Conservation (phyloP, 345 rosid genomes). For the Syzygium aromaticum region DNA sequence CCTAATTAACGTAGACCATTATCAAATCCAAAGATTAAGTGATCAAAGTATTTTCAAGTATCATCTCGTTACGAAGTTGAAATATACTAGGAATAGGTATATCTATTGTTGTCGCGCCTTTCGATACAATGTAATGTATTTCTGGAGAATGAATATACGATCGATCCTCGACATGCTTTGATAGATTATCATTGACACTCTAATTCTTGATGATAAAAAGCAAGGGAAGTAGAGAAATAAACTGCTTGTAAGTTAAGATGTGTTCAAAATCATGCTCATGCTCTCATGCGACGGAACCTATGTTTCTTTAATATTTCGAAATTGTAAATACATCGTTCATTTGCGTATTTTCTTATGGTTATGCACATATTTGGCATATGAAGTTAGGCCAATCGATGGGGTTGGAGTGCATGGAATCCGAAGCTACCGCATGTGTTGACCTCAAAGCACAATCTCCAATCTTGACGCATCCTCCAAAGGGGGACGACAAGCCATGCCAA, state of each 20-base stretch:
- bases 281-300: fast-evolving
- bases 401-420: neutral
- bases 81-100: no score
- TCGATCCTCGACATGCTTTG: no score
- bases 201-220: neutral
- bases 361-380: neutral
- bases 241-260: neutral
- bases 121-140: no score
- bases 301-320: neutral
- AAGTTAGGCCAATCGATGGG: neutral
- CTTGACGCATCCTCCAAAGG: neutral
- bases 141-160: neutral
- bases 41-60: no score
- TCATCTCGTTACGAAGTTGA: no score
- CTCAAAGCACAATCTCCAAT: neutral
- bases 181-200: neutral
- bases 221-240: no score
- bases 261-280: no score
- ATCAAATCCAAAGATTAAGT: neutral
- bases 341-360: no score
- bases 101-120: no score
- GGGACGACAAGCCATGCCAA: neutral
- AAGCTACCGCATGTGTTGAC: neutral
- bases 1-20: neutral
- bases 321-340: no score